These are phyloP conservation scores for Sarcodon aspratus DNA, from an alignment of 768 basidiomycete species.

Conservation along the genomic window DNA sequence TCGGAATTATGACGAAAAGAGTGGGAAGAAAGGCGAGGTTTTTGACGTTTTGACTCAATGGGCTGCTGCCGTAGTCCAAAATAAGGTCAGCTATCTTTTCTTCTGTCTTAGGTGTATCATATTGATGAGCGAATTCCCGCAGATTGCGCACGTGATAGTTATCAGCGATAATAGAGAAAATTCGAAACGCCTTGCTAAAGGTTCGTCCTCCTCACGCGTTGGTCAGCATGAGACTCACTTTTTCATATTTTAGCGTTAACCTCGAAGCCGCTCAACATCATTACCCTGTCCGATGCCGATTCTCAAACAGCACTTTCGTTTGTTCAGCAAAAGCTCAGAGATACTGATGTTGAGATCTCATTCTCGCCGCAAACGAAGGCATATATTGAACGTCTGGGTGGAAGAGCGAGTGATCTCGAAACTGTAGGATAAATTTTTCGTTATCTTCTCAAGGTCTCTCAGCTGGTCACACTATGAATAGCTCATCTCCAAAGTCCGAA, in stretches of 20 bases:
- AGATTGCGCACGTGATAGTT: conserved; percentile 90
- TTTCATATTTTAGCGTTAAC: conserved; percentile 55
- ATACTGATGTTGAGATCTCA: conserved; percentile 37
- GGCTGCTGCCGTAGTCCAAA: conserved; percentile 76
- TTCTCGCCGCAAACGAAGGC: conserved; percentile 45
- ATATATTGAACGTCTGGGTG: conserved; percentile 71
- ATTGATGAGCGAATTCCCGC: background rate
- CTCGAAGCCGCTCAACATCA: conserved; percentile 67
- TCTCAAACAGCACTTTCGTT: conserved; percentile 66
- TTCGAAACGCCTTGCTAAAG: conserved; percentile 72
- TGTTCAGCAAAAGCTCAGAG: conserved; percentile 66
- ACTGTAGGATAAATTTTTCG: conserved; percentile 38
- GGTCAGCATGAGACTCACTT: background rate
- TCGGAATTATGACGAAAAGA: conserved; percentile 59
- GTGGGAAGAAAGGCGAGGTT: conserved; percentile 55
- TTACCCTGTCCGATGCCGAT: conserved; percentile 83
- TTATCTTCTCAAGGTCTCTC: background rate
- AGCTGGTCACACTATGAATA: conserved; percentile 14
- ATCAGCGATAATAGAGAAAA: conserved; percentile 87
- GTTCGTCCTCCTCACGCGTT: conserved; percentile 23
- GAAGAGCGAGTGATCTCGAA: conserved; percentile 83
- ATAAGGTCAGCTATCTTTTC: conserved; percentile 36
- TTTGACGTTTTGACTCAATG: conserved; percentile 71
- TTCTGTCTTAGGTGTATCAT: background rate
- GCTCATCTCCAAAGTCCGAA: conserved; percentile 80